These are phyloP conservation scores for Jackrogersella multiformis DNA, from an alignment of 495 filamentous ascomycete species.

Conservation along the genomic window DNA sequence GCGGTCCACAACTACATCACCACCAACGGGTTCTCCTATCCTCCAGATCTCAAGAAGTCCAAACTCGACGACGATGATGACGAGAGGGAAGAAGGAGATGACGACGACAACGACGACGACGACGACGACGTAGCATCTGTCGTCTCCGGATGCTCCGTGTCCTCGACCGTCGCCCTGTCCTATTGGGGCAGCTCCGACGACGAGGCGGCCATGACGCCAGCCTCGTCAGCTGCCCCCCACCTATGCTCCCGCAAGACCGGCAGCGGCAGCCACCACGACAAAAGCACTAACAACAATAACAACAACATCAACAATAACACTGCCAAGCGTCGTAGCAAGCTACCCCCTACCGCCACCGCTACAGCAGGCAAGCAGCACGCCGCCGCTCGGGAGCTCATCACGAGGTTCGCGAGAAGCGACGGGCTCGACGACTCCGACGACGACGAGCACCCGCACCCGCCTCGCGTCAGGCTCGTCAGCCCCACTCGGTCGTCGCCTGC, in stretches of 20 bases:
- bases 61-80: constrained; percentile 5
- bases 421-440: constrained; percentile 10
- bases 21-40: constrained; percentile 48
- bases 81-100: constrained; percentile 11
- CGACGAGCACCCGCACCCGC: constrained; percentile 6
- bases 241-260: constrained; percentile 38
- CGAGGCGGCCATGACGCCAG: constrained; percentile 36
- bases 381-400: no score
- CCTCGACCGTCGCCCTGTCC: constrained; percentile 43
- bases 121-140: constrained; percentile 30
- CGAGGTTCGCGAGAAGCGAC: no score
- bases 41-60: constrained; percentile 27
- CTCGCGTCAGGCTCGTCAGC: constrained; percentile 5
- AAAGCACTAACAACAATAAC: background rate
- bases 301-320: background rate
- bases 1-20: constrained; percentile 51
- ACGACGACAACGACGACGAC: constrained; percentile 36
- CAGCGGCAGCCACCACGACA: background rate
- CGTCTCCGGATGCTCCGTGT: constrained; percentile 34
- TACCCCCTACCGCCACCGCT: no score
- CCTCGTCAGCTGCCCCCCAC: constrained; percentile 22
- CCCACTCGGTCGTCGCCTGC: background rate
- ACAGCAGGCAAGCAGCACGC: no score
- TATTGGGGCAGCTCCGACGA: constrained; percentile 45
- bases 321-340: constrained; percentile 20